Evolutionary conservation across 139 green algal genomes (phyloP).

Genomic region (Chlorella vulgaris): DNA sequence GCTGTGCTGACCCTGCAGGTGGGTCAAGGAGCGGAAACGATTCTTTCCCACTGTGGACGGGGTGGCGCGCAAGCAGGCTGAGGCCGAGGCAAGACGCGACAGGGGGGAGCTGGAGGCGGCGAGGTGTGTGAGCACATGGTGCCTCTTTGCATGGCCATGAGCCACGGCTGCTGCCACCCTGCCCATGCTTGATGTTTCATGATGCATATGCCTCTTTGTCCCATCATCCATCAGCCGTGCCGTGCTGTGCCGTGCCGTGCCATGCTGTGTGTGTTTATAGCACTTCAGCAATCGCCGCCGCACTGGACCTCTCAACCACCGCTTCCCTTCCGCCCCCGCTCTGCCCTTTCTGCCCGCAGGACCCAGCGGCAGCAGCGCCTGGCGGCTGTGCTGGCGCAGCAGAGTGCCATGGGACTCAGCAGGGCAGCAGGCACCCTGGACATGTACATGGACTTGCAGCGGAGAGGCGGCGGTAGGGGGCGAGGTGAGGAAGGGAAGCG

Average conservation of each 20-base stretch:
- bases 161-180: not conserved
- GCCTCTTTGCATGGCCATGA: not conserved
- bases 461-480: not conserved
- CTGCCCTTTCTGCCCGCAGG: not conserved
- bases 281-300: too few species aligned
- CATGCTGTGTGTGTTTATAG: too few species aligned
- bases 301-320: too few species aligned
- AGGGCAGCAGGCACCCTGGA: constrained; percentile 41
- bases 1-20: not conserved
- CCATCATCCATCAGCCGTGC: too few species aligned
- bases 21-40: constrained; percentile 40
- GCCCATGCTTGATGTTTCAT: too few species aligned
- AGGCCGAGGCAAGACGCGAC: constrained; percentile 3
- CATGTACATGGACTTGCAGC: constrained; percentile 30
- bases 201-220: too few species aligned
- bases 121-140: not conserved
- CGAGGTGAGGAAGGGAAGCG: not conserved
- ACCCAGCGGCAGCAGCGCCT: constrained; percentile 38
- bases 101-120: constrained; percentile 37
- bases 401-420: constrained; percentile 37
- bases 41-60: constrained; percentile 30
- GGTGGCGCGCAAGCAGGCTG: constrained; percentile 23
- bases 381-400: constrained; percentile 30
- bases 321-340: too few species aligned
- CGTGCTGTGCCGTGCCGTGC: too few species aligned